A percentile compares a stretch with the other conserved stretches of the same genome.
Evolutionary conservation across 257 asterid genomes (phyloP).

Genomic region (Datura wrightii): DNA sequence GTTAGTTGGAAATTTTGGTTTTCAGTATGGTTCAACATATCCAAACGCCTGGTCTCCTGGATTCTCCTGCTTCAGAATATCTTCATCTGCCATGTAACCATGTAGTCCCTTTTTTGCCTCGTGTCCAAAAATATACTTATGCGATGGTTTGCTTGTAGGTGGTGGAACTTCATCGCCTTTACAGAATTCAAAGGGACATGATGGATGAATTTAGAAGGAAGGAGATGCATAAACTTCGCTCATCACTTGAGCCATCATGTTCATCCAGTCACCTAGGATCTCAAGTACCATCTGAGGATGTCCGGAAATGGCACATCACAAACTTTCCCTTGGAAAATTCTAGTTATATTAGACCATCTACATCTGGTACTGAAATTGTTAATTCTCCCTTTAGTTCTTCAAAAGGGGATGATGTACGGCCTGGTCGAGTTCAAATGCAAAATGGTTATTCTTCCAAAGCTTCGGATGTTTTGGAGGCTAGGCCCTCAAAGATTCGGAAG

Average conservation of each 20-base stretch:
- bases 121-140: conserved; percentile 27
- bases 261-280: conserved; percentile 70
- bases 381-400: conserved; percentile 79
- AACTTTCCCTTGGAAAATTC: conserved; percentile 62
- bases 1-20: conserved; percentile 6
- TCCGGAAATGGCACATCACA: conserved; percentile 67
- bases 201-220: conserved; percentile 74
- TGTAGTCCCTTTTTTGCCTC: background rate
- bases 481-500: conserved; percentile 86
- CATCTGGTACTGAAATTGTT: conserved; percentile 59
- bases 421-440: conserved; percentile 49
- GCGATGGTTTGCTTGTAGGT: conserved; percentile 54
- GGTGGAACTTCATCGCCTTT: conserved; percentile 84
- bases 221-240: conserved; percentile 49
- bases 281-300: conserved; percentile 68
- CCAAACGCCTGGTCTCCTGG: background rate
- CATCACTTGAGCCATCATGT: conserved; percentile 75
- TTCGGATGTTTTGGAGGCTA: conserved; percentile 59
- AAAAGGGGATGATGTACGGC: conserved; percentile 52
- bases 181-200: conserved; percentile 88
- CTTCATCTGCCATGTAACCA: background rate
- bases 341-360: conserved; percentile 56
- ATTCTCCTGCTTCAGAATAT: background rate
- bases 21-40: background rate
- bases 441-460: conserved; percentile 60